Percentiles rank a stretch among this genome's conserved stretches.
Conservation (phyloP, 495 filamentous ascomycete genomes). For the Talaromyces wortmannii region DNA sequence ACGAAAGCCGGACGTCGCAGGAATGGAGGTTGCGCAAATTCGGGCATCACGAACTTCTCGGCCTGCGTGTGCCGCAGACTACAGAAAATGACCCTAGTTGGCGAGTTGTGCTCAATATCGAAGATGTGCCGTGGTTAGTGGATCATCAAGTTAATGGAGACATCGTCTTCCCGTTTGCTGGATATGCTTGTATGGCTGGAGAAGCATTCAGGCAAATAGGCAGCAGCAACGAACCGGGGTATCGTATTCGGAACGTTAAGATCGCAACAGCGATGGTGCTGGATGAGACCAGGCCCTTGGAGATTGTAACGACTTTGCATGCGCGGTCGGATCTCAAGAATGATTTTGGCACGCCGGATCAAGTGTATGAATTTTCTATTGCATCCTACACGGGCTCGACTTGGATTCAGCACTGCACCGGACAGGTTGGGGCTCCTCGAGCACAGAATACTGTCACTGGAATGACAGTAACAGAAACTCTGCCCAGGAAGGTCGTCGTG, state of each 20-base stretch:
- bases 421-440: conserved; percentile 14
- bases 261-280: conserved; percentile 39
- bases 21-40: conserved; percentile 37
- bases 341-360: conserved; percentile 12
- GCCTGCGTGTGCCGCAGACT: conserved; percentile 22
- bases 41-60: conserved; percentile 29
- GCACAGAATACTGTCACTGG: not conserved
- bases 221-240: conserved; percentile 15
- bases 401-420: conserved; percentile 38
- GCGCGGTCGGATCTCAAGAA: conserved; percentile 20
- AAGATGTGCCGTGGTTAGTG: conserved; percentile 29
- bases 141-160: conserved; percentile 31
- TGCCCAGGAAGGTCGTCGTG: no score
- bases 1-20: conserved; percentile 27
- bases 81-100: conserved; percentile 30
- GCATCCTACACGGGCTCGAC: conserved; percentile 21
- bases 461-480: no score
- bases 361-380: conserved; percentile 40
- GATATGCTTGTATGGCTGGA: conserved; percentile 36
- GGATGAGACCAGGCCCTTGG: conserved; percentile 23
- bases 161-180: conserved; percentile 32
- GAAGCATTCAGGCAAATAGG: conserved; percentile 30
- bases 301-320: conserved; percentile 35
- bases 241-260: conserved; percentile 35
- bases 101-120: conserved; percentile 28